phyloP scores from a whole-genome alignment of 805 yeast species.

The Cyberlindnera amylophila region DNA sequence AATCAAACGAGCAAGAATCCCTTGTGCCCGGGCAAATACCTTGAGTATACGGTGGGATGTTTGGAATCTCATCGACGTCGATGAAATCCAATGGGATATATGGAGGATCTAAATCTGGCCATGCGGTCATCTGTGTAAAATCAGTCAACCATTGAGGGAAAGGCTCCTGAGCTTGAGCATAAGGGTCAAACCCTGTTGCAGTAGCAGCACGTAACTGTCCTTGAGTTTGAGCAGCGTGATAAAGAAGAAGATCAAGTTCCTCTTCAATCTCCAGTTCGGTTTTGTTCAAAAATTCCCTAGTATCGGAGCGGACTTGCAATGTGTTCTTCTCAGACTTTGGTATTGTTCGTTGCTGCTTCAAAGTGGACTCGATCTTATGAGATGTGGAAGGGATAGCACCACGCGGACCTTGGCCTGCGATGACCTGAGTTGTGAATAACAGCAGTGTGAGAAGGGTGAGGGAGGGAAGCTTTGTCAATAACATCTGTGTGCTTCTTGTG shows the following conservation, averaged over 20 bases:
- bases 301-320: conserved; percentile 4
- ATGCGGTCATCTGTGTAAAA: conserved; percentile 65
- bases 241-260: conserved; percentile 9
- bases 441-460: too few species aligned
- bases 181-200: conserved; percentile 28
- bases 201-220: conserved; percentile 8
- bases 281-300: conserved; percentile 8
- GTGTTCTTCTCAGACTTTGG: conserved; percentile 11
- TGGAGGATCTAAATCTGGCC: conserved; percentile 92
- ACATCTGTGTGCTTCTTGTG: too few species aligned
- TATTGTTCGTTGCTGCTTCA: conserved; percentile 9
- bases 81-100: conserved; percentile 77
- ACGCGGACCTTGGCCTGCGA: conserved; percentile 1
- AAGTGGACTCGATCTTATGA: conserved; percentile 9
- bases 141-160: conserved; percentile 79
- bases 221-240: conserved; percentile 7
- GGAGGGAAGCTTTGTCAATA: too few species aligned
- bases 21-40: conserved; percentile 58
- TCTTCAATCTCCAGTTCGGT: conserved; percentile 11
- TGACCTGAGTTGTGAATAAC: not conserved
- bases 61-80: conserved; percentile 51
- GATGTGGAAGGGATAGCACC: conserved; percentile 6
- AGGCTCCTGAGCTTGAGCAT: conserved; percentile 34
- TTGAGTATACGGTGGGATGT: conserved; percentile 43
- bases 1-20: conserved; percentile 77